phyloP scores from a whole-genome alignment of 2,329 filamentous ascomycete species.

The Colletotrichum sp. region DNA sequence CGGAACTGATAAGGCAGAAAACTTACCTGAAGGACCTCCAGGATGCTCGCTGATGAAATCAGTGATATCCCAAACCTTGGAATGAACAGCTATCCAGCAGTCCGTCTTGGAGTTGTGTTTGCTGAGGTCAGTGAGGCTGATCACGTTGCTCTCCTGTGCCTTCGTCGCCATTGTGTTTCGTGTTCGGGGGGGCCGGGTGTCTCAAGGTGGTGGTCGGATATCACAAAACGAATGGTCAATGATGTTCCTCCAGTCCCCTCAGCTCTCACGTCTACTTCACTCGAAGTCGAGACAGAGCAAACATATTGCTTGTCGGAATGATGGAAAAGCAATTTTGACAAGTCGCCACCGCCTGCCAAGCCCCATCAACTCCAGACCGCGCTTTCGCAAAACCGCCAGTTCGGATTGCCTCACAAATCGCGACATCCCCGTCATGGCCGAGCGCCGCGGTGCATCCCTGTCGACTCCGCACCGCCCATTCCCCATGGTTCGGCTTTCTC shows the following conservation, averaged over 20 bases:
- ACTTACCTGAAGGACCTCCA: slow-evolving; percentile 38
- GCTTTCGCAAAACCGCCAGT: background rate
- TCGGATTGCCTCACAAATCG: background rate
- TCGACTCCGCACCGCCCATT: background rate
- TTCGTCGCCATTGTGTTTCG: background rate
- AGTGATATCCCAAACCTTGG: slow-evolving; percentile 72
- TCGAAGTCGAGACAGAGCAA: background rate
- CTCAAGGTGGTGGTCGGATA: background rate
- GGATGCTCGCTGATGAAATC: slow-evolving; percentile 59
- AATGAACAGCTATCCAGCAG: slow-evolving; percentile 73
- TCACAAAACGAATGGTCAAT: background rate
- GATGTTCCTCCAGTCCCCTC: background rate
- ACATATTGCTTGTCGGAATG: background rate
- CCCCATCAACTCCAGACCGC: background rate
- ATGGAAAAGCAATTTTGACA: background rate
- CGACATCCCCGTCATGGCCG: background rate
- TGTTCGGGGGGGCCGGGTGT: background rate
- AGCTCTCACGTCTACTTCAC: background rate
- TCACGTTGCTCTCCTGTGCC: background rate
- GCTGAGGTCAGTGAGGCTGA: slow-evolving; percentile 42
- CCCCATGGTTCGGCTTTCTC: slow-evolving; percentile 1
- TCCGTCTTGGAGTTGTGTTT: slow-evolving; percentile 53
- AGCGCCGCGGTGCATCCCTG: background rate
- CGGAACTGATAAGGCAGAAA: background rate
- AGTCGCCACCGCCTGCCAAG: background rate